Evolutionary conservation across 2,329 filamentous ascomycete species (phyloP).

Genomic region (Aureobasidium sp.): DNA sequence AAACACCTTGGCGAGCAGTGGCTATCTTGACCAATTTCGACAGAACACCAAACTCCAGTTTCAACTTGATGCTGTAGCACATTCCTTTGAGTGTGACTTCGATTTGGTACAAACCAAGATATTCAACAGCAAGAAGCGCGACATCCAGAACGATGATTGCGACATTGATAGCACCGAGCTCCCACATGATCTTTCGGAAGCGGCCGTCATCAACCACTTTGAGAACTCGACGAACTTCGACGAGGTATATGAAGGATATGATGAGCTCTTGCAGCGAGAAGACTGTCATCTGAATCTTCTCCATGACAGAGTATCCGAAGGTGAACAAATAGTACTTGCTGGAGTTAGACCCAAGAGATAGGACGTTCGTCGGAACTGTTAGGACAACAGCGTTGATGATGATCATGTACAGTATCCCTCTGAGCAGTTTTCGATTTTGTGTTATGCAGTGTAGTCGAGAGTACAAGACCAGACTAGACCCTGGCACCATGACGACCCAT

Average conservation of each 20-base stretch:
- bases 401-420: constrained; percentile 51
- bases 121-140: constrained; percentile 29
- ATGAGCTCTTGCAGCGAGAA: constrained; percentile 37
- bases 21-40: constrained; percentile 23
- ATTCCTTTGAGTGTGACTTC: constrained; percentile 34
- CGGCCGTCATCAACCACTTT: constrained; percentile 13
- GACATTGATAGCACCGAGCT: constrained; percentile 33
- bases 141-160: constrained; percentile 34
- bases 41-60: constrained; percentile 27
- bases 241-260: constrained; percentile 28
- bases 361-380: constrained; percentile 48
- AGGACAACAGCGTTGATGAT: constrained; percentile 47
- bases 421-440: constrained; percentile 43
- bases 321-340: constrained; percentile 23
- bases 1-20: constrained; percentile 8
- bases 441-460: constrained; percentile 54
- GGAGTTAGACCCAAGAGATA: constrained; percentile 49
- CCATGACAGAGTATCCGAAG: constrained; percentile 36
- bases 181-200: constrained; percentile 28
- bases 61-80: constrained; percentile 25
- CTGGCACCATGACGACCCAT: constrained; percentile 54
- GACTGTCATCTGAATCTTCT: constrained; percentile 39
- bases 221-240: constrained; percentile 19
- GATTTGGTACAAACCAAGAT: constrained; percentile 27
- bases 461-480: constrained; percentile 56